Conservation (phyloP, 805 yeast genomes). For the Candida ficus region DNA sequence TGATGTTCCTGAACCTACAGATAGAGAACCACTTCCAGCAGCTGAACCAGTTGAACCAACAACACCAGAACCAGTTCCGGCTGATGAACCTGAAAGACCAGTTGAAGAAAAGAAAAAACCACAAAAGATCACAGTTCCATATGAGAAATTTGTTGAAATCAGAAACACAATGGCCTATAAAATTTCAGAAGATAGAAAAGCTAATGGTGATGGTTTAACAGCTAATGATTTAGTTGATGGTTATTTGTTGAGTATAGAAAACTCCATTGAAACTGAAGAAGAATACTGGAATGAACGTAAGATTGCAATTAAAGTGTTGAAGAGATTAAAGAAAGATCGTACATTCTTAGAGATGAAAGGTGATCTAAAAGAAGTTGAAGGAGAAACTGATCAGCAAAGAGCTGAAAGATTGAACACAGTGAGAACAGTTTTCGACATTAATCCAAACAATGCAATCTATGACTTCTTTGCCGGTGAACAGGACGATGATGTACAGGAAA, state of each 20-base stretch:
- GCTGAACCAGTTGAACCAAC: constrained; percentile 1
- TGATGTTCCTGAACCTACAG: constrained; percentile 9
- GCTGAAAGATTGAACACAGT: constrained; percentile 22
- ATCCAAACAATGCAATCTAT: constrained; percentile 80
- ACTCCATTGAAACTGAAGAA: constrained; percentile 60
- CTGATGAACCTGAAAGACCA: background rate
- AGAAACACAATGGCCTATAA: constrained; percentile 72
- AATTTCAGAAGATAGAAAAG: constrained; percentile 52
- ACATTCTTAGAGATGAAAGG: constrained; percentile 66
- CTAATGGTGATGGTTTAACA: constrained; percentile 55
- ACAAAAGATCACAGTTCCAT: constrained; percentile 55
- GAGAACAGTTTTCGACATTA: constrained; percentile 34
- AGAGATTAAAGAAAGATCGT: constrained; percentile 77
- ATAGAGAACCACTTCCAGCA: too few relatives aligned
- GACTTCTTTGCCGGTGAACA: constrained; percentile 35
- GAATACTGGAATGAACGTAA: constrained; percentile 67
- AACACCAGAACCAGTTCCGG: background rate
- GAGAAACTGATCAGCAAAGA: constrained; percentile 23
- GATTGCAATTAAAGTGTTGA: constrained; percentile 73
- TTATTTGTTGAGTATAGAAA: constrained; percentile 73
- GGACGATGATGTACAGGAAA: background rate
- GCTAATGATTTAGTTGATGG: constrained; percentile 69
- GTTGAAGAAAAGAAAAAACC: constrained; percentile 16
- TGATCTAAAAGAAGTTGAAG: constrained; percentile 25
- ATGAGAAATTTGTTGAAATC: constrained; percentile 81